Evolutionary conservation across 2,329 filamentous ascomycete species (phyloP).

Genomic region (Rugonectria rugulosa): DNA sequence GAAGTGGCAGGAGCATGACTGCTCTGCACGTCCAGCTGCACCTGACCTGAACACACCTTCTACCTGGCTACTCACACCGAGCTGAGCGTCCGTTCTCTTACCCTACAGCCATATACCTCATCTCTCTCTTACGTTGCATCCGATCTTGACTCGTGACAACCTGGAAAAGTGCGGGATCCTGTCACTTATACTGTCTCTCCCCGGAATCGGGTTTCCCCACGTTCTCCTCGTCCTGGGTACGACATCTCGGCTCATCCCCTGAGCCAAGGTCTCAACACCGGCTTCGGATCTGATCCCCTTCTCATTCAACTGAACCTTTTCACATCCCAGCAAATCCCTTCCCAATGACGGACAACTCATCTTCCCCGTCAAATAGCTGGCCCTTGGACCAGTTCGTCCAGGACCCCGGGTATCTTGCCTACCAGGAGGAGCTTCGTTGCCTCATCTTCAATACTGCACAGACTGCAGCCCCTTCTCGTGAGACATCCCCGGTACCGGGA

Average conservation of each 20-base stretch:
- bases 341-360: constrained; percentile 31
- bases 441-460: constrained; percentile 56
- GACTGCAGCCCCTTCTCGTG: constrained; percentile 50
- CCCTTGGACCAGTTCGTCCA: constrained; percentile 45
- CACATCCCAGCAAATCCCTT: not conserved
- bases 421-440: constrained; percentile 54
- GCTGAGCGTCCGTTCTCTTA: constrained; percentile 5
- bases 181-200: not conserved
- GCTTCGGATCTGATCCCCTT: not conserved
- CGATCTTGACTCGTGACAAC: not conserved
- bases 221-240: not conserved
- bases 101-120: constrained; percentile 11
- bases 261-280: not conserved
- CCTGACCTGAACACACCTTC: constrained; percentile 15
- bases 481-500: constrained; percentile 44
- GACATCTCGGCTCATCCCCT: not conserved
- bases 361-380: constrained; percentile 41
- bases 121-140: not conserved
- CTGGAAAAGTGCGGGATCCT: not conserved
- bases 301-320: not conserved
- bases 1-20: constrained; percentile 10
- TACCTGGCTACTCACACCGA: constrained; percentile 3
- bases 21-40: constrained; percentile 6
- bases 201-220: too few species aligned
- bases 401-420: constrained; percentile 53